These are phyloP conservation scores for Atkinsonella hypoxylon DNA, from an alignment of 2,329 filamentous ascomycete species.

Conservation along the genomic window DNA sequence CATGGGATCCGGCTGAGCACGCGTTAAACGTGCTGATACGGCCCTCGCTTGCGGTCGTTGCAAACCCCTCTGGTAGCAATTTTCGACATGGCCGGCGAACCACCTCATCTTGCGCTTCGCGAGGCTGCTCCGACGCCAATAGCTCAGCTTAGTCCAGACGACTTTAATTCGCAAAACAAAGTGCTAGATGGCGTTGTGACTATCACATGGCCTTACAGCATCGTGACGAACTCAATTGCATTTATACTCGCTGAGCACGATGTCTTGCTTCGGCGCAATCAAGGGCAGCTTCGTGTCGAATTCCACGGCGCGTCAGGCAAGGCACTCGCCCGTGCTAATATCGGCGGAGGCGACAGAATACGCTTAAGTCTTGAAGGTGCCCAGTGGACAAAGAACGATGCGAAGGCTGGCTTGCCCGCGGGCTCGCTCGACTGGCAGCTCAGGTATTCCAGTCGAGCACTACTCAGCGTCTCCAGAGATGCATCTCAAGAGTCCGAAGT, in stretches of 20 bases:
- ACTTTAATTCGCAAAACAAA: conserved; percentile 27
- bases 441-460: conserved; percentile 38
- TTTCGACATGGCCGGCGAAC: conserved; percentile 14
- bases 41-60: neutral
- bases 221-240: conserved; percentile 58
- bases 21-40: conserved; percentile 1
- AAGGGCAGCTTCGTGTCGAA: conserved; percentile 70
- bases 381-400: conserved; percentile 46
- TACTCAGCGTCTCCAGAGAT: conserved; percentile 28
- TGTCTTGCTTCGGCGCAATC: conserved; percentile 62
- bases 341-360: conserved; percentile 72
- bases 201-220: conserved; percentile 85
- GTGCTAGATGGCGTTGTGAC: conserved; percentile 63
- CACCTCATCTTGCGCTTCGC: conserved; percentile 13
- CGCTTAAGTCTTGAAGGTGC: conserved; percentile 57
- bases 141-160: conserved; percentile 38
- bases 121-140: conserved; percentile 36
- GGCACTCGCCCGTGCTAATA: conserved; percentile 49
- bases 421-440: conserved; percentile 47
- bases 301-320: conserved; percentile 62
- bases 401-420: conserved; percentile 34
- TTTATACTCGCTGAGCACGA: conserved; percentile 78
- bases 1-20: neutral
- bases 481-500: conserved; percentile 34
- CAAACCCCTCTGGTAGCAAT: neutral